Conservation (phyloP, 179 eudicot species). For the Spergularia azorica region DNA sequence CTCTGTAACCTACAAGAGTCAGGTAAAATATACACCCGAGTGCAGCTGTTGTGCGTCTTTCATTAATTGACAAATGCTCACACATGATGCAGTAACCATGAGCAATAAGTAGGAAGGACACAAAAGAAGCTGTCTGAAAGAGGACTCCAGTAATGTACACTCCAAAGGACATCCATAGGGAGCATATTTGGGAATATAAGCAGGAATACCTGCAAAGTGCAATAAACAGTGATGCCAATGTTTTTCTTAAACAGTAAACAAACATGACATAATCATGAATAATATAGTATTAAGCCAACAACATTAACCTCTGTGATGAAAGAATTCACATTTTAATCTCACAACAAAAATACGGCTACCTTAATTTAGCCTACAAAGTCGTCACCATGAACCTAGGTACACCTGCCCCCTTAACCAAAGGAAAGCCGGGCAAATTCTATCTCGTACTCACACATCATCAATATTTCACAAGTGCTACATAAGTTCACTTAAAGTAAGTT, state of each 20-base stretch:
- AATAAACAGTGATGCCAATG: constrained; percentile 7
- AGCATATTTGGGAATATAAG: constrained; percentile 73
- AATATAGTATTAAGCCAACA: not conserved
- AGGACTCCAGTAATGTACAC: constrained; percentile 83
- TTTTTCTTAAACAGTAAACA: too few species aligned
- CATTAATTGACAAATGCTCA: constrained; percentile 73
- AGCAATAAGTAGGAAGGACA: constrained; percentile 84
- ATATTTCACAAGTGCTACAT: not conserved
- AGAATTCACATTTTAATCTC: too few species aligned
- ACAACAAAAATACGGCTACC: too few species aligned
- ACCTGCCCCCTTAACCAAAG: too few species aligned
- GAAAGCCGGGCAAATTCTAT: too few species aligned
- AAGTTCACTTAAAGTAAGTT: not conserved
- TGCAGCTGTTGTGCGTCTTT: constrained; percentile 70
- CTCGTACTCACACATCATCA: too few species aligned
- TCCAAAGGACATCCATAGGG: constrained; percentile 98
- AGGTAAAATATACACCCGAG: constrained; percentile 82
- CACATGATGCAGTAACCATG: constrained; percentile 95
- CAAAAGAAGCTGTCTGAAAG: constrained; percentile 83
- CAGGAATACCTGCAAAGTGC: constrained; percentile 78
- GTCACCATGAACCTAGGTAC: too few species aligned
- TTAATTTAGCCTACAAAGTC: too few species aligned
- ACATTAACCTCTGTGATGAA: too few species aligned
- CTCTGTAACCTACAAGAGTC: constrained; percentile 90
- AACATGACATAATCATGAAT: not conserved